Conservation (phyloP, 768 basidiomycete species). For the Rhodotorula paludigena region DNA sequence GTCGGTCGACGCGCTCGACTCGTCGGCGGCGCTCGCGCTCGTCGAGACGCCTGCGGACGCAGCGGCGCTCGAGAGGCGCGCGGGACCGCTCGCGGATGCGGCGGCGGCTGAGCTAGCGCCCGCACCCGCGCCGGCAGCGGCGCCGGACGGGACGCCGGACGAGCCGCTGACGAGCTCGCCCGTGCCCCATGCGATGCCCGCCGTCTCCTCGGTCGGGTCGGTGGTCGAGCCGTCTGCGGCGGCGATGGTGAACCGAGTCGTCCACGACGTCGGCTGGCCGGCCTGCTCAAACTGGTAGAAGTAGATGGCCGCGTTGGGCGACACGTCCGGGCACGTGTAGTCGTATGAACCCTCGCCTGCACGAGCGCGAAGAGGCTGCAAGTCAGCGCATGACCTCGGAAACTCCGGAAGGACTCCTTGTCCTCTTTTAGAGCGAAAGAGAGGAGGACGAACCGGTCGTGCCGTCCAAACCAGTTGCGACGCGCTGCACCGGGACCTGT, state of each 20-base stretch:
- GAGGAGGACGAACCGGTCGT: no score
- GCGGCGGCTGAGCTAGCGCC: background rate
- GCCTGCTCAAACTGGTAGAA: conserved; percentile 38
- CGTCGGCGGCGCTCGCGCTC: background rate
- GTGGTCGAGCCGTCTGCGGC: conserved; percentile 22
- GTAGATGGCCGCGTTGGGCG: conserved; percentile 33
- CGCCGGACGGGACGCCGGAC: background rate
- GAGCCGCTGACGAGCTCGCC: conserved; percentile 14
- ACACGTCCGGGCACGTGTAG: conserved; percentile 36
- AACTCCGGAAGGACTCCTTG: no score
- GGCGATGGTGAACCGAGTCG: conserved; percentile 41
- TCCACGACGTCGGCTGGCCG: conserved; percentile 25
- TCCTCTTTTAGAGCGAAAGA: no score
- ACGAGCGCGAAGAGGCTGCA: no score
- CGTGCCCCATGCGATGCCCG: conserved; percentile 31
- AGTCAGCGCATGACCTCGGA: no score
- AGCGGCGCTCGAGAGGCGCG: background rate
- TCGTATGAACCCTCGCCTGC: no score
- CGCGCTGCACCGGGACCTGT: conserved; percentile 6
- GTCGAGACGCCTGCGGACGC: background rate
- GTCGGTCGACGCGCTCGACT: background rate
- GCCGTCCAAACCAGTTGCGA: conserved; percentile 18
- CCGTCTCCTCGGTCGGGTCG: conserved; percentile 12
- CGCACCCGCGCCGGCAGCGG: background rate
- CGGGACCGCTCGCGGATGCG: background rate